Conservation (phyloP, 2,329 filamentous ascomycete species). For the Hymenoscyphus occultus region DNA sequence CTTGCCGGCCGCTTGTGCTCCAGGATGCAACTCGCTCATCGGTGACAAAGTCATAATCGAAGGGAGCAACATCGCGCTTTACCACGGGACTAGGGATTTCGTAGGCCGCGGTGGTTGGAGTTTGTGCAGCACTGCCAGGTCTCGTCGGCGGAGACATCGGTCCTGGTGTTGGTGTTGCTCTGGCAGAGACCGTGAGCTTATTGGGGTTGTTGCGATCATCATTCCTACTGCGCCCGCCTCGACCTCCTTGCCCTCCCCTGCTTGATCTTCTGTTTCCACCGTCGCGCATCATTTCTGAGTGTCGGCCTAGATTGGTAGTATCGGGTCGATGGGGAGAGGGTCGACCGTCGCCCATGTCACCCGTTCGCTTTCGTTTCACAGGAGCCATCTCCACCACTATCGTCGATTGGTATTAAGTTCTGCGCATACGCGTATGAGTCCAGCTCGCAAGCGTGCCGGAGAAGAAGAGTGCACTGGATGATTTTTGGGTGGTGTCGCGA, state of each 20-base stretch:
- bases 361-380: conserved; percentile 38
- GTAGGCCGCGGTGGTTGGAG: conserved; percentile 26
- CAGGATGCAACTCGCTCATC: conserved; percentile 66
- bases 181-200: conserved; percentile 29
- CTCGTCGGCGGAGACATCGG: conserved; percentile 37
- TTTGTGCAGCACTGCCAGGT: conserved; percentile 32
- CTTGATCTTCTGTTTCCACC: conserved; percentile 46
- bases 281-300: conserved; percentile 46
- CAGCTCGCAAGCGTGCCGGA: conserved; percentile 16
- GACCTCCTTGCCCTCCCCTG: conserved; percentile 42
- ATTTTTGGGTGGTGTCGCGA: conserved; percentile 10
- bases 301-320: conserved; percentile 53
- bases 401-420: conserved; percentile 23
- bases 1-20: conserved; percentile 63
- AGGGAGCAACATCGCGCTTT: conserved; percentile 40
- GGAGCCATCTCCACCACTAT: conserved; percentile 34
- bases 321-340: conserved; percentile 62
- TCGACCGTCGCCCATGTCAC: conserved; percentile 46
- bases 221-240: conserved; percentile 30
- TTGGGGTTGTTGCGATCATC: conserved; percentile 31
- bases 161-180: conserved; percentile 34
- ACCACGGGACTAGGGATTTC: conserved; percentile 34
- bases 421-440: conserved; percentile 29
- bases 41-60: conserved; percentile 74
- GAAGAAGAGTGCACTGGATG: too few relatives aligned